Base-by-base conservation (phyloP, 306 rosid species). In the Coriaria nepalensis region DNA sequence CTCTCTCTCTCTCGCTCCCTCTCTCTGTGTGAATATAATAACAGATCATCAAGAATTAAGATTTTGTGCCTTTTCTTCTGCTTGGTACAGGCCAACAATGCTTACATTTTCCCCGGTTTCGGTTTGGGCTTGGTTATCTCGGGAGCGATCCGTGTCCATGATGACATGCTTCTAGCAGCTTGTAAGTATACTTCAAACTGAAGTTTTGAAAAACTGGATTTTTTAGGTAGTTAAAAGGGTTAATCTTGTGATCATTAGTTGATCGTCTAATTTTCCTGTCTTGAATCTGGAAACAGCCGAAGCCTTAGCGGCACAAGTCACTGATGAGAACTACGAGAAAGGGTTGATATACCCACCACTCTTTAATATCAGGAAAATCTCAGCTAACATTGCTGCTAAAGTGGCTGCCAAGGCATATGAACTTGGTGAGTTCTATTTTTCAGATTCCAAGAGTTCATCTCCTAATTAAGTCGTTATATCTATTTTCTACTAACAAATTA, bases 321-420 rank as follows among this genome's bases (percentile, higher is more conserved):
- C 82, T 0, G 62, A 70, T n/a, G 92, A 87, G 65, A 49, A 64
- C 76, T 71, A 68, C 12, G 72, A 67, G 0, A 60, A 70, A 46
- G 87, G 94, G 8, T 60, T 82, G 69, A 79, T 76, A 20, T 87
- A 70, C 65, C 96, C 96, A 12, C 92, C 82, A 48, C 68, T 87
- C 49, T 40, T 84, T 20, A 67, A 52, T 47, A 82, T 87, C 80
- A 76, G 94, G 73, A 82, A 82, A 64, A 82, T 87, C 56, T 87
- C 96, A 0, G 96, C 94, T 9, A 35, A 66, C 6, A 82, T 87
- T 46, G 96, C 96, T 49, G 96, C 92, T 37, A 77, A 47, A 39
- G 96, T 87, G 48, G 93, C 96, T 62, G 84, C 96, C 11, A 87
- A 82, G 68, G 94, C 94, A 37, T 87, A 79, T 35, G 92, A 87